Base-by-base conservation (phyloP, 129 eudicot species). In the Kitagawia praeruptora region DNA sequence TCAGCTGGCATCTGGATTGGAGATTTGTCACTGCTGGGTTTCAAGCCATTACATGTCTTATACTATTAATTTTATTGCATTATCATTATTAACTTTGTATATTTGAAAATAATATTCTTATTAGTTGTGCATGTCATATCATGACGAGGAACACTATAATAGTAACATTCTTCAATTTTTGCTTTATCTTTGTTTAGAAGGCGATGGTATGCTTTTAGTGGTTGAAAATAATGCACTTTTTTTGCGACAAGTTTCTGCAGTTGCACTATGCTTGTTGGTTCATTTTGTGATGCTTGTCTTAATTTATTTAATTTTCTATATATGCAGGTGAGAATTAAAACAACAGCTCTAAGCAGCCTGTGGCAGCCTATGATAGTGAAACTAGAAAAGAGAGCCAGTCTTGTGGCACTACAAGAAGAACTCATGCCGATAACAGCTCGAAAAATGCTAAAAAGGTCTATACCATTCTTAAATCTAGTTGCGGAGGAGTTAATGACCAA, bases 141-240 rank as follows among this genome's bases (percentile, higher is more conserved):
- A 94, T 89, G 97, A 94, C 72, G 91, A 89, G 72, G 96, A 91
- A 80, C 98, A 94, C 83, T 93, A 93, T 80, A 93, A 93, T 67
- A 93, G 98, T 79, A 25, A 58, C 14, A 56, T 23, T 25, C 1
- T 13, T 58, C 69, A 25, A 6, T 21, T 6, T 58, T n/a, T n/a
- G n/a, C n/a, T n/a, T n/a, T n/a, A n/a, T n/a, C n/a, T n/a, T n/a
- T n/a, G n/a, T n/a, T n/a, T 58, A 58, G 34, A 58, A 58, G 11
- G 69, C 34, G 14, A 58, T 23, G 34, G 28, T 16, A 69, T 28
- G 38, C 74, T 69, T 69, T 8, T 69, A 67, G 19, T 34, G 8
- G 42, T 13, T 69, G 41, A 69, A 13, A 31, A 4, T 37, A 38
- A 16, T 69, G 16, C 41, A 37, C 10, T 16, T 0, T n/a, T 9